These are phyloP conservation scores for Dissophora ornata DNA, from an alignment of 192 early-diverging fungal genomes.

Conservation along the genomic window DNA sequence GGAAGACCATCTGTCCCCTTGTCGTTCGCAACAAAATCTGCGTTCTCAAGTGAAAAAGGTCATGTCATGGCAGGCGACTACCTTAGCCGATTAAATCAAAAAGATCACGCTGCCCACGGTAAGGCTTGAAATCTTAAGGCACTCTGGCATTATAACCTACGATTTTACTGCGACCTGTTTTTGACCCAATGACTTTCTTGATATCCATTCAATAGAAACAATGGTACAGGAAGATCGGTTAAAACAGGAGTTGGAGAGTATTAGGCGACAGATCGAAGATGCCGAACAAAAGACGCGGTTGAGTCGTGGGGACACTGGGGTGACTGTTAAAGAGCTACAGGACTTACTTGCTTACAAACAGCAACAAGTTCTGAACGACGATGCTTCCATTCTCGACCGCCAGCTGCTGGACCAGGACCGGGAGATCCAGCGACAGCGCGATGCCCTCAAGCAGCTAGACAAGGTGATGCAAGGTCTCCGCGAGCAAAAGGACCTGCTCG, in stretches of 20 bases:
- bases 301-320: constrained; percentile 33
- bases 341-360: constrained; percentile 66
- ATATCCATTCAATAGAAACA: constrained; percentile 11
- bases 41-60: constrained; percentile 48
- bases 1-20: constrained; percentile 40
- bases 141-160: neutral
- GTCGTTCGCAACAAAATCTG: constrained; percentile 40
- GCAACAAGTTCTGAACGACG: constrained; percentile 60
- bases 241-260: constrained; percentile 57
- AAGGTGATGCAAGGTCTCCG: constrained; percentile 62
- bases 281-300: constrained; percentile 53
- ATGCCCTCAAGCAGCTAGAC: constrained; percentile 58
- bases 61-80: constrained; percentile 46
- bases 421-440: constrained; percentile 62
- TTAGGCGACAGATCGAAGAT: constrained; percentile 61
- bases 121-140: neutral
- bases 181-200: constrained; percentile 6
- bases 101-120: constrained; percentile 29
- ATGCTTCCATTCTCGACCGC: constrained; percentile 56
- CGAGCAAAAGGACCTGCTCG: constrained; percentile 58
- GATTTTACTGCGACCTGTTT: neutral
- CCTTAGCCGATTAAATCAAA: constrained; percentile 50
- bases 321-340: constrained; percentile 57
- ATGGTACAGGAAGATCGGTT: constrained; percentile 60
- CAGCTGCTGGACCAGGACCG: constrained; percentile 57